Percentiles rank a stretch among this genome's conserved stretches.
Conservation (phyloP, 495 filamentous ascomycete genomes). For the Collariella sp. region DNA sequence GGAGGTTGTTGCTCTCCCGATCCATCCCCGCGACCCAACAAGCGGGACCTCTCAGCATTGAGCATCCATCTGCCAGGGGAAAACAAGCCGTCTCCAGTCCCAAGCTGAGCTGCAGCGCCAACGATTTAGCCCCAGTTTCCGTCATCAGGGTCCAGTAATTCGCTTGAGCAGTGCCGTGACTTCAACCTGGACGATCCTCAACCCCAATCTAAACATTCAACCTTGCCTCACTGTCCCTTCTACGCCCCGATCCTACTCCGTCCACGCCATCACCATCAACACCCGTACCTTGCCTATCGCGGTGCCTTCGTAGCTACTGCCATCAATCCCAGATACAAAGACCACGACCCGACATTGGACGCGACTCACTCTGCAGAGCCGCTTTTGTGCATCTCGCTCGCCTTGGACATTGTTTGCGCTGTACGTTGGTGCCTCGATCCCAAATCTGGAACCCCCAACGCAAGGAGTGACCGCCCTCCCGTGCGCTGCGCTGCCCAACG, state of each 20-base stretch:
- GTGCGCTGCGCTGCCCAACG: neutral
- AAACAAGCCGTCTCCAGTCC: too few relatives aligned
- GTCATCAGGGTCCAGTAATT: neutral
- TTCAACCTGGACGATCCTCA: neutral
- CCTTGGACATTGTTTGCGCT: constrained; percentile 9
- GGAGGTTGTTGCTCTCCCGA: too few relatives aligned
- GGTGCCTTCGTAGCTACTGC: neutral
- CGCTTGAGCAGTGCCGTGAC: neutral
- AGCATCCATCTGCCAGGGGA: too few relatives aligned
- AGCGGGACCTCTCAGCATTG: too few relatives aligned
- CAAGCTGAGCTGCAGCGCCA: too few relatives aligned
- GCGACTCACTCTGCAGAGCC: neutral
- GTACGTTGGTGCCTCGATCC: constrained; percentile 10
- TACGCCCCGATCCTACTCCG: neutral
- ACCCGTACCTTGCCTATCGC: neutral
- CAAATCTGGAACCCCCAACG: neutral
- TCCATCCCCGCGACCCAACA: too few relatives aligned
- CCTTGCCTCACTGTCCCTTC: neutral
- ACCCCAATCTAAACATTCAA: neutral
- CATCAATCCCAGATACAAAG: neutral
- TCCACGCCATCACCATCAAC: neutral
- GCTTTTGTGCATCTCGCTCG: neutral
- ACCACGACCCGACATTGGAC: constrained; percentile 1
- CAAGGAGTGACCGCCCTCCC: neutral
- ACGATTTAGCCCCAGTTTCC: neutral